Percentiles rank a stretch among this genome's conserved stretches.
These are phyloP conservation scores for Climacium dendroides DNA, from an alignment of 225 moss, liverwort and hornwort genomes.

Conservation along the genomic window DNA sequence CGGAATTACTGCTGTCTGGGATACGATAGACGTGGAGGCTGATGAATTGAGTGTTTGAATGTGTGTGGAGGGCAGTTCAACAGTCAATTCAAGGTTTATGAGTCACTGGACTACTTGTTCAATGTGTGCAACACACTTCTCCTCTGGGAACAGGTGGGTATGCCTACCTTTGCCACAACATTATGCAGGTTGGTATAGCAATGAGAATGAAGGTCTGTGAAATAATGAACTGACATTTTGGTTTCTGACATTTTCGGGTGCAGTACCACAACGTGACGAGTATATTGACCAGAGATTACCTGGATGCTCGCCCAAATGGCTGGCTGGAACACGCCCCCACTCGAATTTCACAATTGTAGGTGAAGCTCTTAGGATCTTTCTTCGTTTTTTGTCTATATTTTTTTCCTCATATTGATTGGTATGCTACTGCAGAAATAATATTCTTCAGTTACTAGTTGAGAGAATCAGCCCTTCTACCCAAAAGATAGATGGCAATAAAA, in stretches of 20 bases:
- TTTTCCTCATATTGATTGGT: neutral
- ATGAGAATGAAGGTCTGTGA: neutral
- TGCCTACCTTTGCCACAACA: neutral
- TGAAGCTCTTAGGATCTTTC: neutral
- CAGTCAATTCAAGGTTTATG: constrained; percentile 25
- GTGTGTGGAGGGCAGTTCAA: constrained; percentile 12
- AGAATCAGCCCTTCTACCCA: neutral
- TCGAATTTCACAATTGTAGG: constrained; percentile 51
- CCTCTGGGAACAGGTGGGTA: constrained; percentile 45
- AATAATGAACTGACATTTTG: neutral
- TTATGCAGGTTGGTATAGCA: neutral
- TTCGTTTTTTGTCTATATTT: neutral
- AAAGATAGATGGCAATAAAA: neutral
- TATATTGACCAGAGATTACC: constrained; percentile 42
- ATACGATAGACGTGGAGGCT: neutral
- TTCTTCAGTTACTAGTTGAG: neutral
- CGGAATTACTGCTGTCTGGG: neutral
- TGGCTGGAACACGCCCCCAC: constrained; percentile 42
- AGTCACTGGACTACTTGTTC: constrained; percentile 25
- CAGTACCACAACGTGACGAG: constrained; percentile 39
- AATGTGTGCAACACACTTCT: constrained; percentile 35
- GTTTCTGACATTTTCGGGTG: neutral
- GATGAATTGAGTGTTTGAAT: neutral
- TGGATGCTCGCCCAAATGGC: constrained; percentile 44
- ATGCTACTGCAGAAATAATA: neutral